Evolutionary conservation across 106 monocot species (phyloP), one percentile per base, ranked within the genome.

Genomic region (Posidonia australis): DNA sequence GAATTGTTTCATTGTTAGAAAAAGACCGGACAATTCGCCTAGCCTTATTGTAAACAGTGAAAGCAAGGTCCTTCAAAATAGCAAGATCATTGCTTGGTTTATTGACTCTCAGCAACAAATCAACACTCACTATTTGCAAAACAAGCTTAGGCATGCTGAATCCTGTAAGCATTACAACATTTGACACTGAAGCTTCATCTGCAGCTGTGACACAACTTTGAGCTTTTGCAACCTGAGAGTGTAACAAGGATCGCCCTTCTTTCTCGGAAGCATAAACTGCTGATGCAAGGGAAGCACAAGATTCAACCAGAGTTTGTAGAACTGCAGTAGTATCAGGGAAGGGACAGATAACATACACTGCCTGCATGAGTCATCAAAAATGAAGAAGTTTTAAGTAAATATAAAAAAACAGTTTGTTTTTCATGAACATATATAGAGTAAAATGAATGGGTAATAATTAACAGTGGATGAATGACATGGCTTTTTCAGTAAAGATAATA

Each of bases 1-100:
- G 86, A 62, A 77, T 53, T 44, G 69, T 65, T 56, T 89, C 89
- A 62, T 13, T 60, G 23, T 66, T 63, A 36, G 78, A 64, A 63
- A 47, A 65, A 30, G 86, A n/a, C 14, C 83, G 65, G 26, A 80
- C 72, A 19, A 84, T 80, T 54, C 94, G 74, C 4, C 94, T 74
- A 42, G 90, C 82, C 62, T 96, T 96, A 48, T 86, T 96, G 78
- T 90, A 96, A 14, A 96, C 86, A 19, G 94, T 87, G 74, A 96
- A 90, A 56, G 94, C 86, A 70, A 90, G 75, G 53, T 96, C 94
- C 70, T 90, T 96, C 43, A 87, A 72, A 53, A 87, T 36, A 44
- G 87, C 76, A 53, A 84, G 84, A 59, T 96, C 86, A 55, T 74
- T 80, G 6, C 51, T 55, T 58, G 87, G 78, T 53, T 63, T 84